Evolutionary conservation across 495 filamentous ascomycete species (phyloP), one percentile per base, ranked within the genome.

Genomic region (Annulohypoxylon nitens): DNA sequence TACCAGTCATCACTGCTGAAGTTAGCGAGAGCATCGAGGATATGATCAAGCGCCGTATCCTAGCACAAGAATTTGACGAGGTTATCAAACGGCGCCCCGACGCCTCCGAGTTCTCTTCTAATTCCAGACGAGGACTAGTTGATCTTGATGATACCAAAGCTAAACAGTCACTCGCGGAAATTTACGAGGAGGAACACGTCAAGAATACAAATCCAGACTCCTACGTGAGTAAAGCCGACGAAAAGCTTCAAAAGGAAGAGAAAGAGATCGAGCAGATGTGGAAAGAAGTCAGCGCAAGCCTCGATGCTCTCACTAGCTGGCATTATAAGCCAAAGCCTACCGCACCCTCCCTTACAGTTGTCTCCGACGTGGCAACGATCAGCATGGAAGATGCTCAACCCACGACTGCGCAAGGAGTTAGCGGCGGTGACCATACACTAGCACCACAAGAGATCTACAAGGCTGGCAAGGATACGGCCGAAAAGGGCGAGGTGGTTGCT

Each of bases 361-460:
- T 98, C 16, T 87, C 92, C 9, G 96, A 99, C 83, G 93, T 94
- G 6, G 91, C 96, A 10, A 92, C 92, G 10, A 91, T 98, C 51
- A 88, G 85, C 69, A 97, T 98, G 93, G 96, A 99, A 82, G 96
- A 99, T 77, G 96, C 94, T 10, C 91, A 96, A 69, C 96, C 96
- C 5, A 88, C 90, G 12, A 93, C 91, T 43, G 89, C 90, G 57
- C 90, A 89, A 75, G 90, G 90, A 48, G 92, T 93, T n/a, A 84
- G 88, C 26, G 91, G 88, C 57, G 90, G 88, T 36, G 88, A 90
- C 33, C 93, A 90, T 74, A 90, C 91, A 82, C 86, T 99, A 37
- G 96, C 96, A 20, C 96, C 96, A 14, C 96, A 99, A 80, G 96
- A 99, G 79, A 87, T 99, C 41, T 98, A 98, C 78, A 88, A 89